These are phyloP conservation scores for Geosiphon pyriformis DNA, from an alignment of 192 early-diverging fungal genomes.

Conservation along the genomic window DNA sequence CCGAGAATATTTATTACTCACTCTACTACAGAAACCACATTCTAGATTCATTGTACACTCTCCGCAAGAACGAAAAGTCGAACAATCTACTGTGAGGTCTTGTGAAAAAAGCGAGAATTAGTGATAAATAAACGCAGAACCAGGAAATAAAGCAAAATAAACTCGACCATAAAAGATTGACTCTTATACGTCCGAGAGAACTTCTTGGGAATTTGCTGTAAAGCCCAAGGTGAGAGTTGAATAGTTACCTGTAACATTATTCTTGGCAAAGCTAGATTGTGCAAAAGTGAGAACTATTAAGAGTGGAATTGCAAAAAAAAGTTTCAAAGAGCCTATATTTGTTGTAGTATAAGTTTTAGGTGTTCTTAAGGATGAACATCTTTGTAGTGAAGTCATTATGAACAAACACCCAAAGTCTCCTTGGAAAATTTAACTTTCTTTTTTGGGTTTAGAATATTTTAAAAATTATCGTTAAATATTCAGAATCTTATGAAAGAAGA, in stretches of 20 bases:
- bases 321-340: not conserved
- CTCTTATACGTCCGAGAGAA: too few species aligned
- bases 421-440: too few species aligned
- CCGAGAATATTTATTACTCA: not conserved
- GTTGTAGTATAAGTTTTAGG: too few species aligned
- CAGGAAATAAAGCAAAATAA: not conserved
- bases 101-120: not conserved
- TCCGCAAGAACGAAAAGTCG: conserved; percentile 1
- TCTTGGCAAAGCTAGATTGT: not conserved
- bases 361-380: too few species aligned
- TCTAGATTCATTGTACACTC: conserved; percentile 16
- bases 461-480: too few species aligned
- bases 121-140: not conserved
- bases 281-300: not conserved
- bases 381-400: too few species aligned
- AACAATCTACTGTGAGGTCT: conserved; percentile 16
- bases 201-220: too few species aligned
- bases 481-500: too few species aligned
- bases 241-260: conserved; percentile 13
- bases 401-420: too few species aligned
- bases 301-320: not conserved
- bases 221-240: too few species aligned
- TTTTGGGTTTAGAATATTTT: too few species aligned
- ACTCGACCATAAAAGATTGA: too few species aligned
- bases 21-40: conserved; percentile 22